Conservation (phyloP, 176 grass and related monocot genomes). For the Aegilops umbellulata region DNA sequence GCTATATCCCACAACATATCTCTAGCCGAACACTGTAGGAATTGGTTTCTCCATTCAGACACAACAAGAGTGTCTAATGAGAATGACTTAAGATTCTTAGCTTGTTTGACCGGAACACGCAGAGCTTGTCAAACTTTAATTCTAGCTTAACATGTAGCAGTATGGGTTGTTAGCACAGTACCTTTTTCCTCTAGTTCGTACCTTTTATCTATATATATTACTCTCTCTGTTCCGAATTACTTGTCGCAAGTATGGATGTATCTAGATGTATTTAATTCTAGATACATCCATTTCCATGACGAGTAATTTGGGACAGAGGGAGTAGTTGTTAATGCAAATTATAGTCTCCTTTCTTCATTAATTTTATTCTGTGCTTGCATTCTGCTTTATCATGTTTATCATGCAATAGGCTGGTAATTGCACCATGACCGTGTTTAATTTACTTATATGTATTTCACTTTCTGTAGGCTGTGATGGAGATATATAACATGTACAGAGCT, state of each 20-base stretch:
- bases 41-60: conserved; percentile 8
- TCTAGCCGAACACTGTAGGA: not conserved
- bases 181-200: not conserved
- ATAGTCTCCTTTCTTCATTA: not conserved
- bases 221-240: too few species aligned
- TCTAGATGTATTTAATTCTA: too few species aligned
- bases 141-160: not conserved
- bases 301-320: too few species aligned
- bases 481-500: conserved; percentile 90
- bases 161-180: not conserved
- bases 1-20: not conserved
- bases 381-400: conserved; percentile 25
- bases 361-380: not conserved
- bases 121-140: not conserved
- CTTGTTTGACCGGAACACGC: conserved; percentile 5
- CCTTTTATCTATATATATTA: not conserved
- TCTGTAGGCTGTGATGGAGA: conserved; percentile 96
- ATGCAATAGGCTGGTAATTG: not conserved
- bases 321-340: conserved; percentile 9
- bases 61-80: not conserved
- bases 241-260: too few species aligned
- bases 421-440: conserved; percentile 8
- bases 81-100: not conserved
- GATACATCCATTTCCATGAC: too few species aligned
- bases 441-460: conserved; percentile 25